phyloP scores from a whole-genome alignment of 805 yeast genomes.

The Pichia manshurica region DNA sequence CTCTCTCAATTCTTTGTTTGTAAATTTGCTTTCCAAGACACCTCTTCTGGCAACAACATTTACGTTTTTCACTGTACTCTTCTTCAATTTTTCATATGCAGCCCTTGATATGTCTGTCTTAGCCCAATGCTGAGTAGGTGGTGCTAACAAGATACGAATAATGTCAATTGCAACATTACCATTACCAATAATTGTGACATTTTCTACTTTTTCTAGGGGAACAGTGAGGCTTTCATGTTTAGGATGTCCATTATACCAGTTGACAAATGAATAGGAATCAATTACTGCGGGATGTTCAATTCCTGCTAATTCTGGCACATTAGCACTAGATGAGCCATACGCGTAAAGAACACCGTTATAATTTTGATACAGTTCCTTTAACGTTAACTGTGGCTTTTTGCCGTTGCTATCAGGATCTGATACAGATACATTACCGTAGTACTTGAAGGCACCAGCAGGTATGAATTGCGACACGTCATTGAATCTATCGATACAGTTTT shows the following conservation, averaged over 20 bases:
- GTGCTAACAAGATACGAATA: conserved; percentile 68
- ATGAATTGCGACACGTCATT: conserved; percentile 34
- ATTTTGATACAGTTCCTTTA: conserved; percentile 43
- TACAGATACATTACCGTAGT: conserved; percentile 56
- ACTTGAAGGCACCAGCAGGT: conserved; percentile 35
- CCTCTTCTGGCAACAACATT: conserved; percentile 84
- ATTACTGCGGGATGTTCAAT: conserved; percentile 67
- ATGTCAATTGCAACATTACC: conserved; percentile 96
- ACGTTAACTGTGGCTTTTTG: conserved; percentile 27
- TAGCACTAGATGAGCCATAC: conserved; percentile 71
- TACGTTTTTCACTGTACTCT: conserved; percentile 55
- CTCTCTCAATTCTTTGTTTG: conserved; percentile 89
- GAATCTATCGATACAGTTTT: conserved; percentile 74
- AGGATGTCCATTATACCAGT: conserved; percentile 95
- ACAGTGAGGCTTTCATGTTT: conserved; percentile 45
- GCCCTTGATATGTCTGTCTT: conserved; percentile 65
- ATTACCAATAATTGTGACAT: conserved; percentile 84
- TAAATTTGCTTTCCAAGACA: conserved; percentile 76
- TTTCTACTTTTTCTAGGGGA: conserved; percentile 53
- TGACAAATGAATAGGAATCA: conserved; percentile 81
- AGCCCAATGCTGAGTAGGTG: conserved; percentile 45
- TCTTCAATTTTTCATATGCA: conserved; percentile 51
- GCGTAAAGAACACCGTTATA: conserved; percentile 76
- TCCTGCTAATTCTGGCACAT: conserved; percentile 22
- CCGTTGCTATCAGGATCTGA: conserved; percentile 20